Evolutionary conservation across 1,284 basidiomycete species (phyloP).

Genomic region (Tilletia indica): DNA sequence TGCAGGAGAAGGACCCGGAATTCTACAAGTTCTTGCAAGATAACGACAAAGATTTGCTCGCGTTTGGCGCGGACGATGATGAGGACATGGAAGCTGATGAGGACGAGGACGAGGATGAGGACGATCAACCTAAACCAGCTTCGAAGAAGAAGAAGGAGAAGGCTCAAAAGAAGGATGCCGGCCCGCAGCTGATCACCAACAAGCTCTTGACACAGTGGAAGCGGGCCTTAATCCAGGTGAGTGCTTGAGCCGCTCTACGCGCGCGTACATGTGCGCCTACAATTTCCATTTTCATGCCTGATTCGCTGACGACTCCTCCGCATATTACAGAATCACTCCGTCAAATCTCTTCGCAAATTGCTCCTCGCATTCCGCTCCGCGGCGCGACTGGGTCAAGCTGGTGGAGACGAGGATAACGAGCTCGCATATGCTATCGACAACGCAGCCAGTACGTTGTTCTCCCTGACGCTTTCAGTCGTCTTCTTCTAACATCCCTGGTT

Average conservation of each 20-base stretch:
- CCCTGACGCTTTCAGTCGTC: neutral
- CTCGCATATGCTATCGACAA: conserved; percentile 43
- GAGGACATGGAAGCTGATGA: conserved; percentile 35
- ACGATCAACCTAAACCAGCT: conserved; percentile 23
- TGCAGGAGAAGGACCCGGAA: conserved; percentile 93
- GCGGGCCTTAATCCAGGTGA: conserved; percentile 79
- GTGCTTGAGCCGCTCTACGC: conserved; percentile 27
- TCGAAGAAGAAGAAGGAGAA: conserved; percentile 36
- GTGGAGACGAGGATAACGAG: conserved; percentile 31
- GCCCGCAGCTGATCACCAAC: conserved; percentile 25
- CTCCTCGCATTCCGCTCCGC: conserved; percentile 59
- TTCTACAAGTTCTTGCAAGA: conserved; percentile 98
- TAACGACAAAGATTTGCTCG: conserved; percentile 83
- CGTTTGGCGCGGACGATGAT: conserved; percentile 62
- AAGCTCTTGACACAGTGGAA: conserved; percentile 79
- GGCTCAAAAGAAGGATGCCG: conserved; percentile 20
- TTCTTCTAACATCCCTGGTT: neutral
- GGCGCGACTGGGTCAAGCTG: conserved; percentile 23
- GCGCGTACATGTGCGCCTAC: too few relatives aligned
- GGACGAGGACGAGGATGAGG: conserved; percentile 44
- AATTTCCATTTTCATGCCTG: too few relatives aligned
- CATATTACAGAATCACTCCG: conserved; percentile 71
- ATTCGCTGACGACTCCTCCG: neutral
- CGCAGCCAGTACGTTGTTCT: conserved; percentile 20
- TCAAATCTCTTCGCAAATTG: conserved; percentile 79